Base-by-base conservation (phyloP, 495 filamentous ascomycete species). In the Saxophila tyrrhenica region DNA sequence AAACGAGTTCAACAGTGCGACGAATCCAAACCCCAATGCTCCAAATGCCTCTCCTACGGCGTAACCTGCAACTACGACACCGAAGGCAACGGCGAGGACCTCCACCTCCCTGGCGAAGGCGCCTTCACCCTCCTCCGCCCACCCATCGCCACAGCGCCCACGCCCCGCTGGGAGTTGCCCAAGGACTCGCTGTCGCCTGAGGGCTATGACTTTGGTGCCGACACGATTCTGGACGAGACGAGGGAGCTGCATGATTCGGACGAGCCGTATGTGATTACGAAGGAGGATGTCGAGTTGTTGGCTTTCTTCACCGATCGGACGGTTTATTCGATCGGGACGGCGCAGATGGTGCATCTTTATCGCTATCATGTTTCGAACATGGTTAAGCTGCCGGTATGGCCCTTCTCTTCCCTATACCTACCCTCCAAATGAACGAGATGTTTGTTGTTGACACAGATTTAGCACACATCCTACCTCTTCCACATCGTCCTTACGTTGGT, bases 51-150 rank as follows among this genome's bases (percentile, higher is more conserved):
- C 11, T 39, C 61, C 2, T 77, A 68, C 51, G 67, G 72, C 16
- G 70, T 74, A 2, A 53, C 62, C 11, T 77, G 73, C 62, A 68
- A 64, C 56, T 77, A 71, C 55, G 64, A 65, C 46, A 54, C 52
- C 50, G 42, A 46, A 7, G 39, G 54, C 21, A 21, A 64, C 1
- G 23, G 22, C 21, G 60, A 70, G n/a, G 60, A 70, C n/a, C 62
- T 73, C 3, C 68, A 73, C 45, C 61, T 67, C 11, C 42, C 62
- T 2, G 55, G 62, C 19, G 60, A 66, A 24, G 64, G 61, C 2
- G 55, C 63, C n/a, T 66, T 68, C 39, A 60, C 52, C 29, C 39
- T 49, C 32, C 19, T 10, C 21, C n/a, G 0, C 22, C 3, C 39
- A 39, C 29, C 50, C 55, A 46, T 15, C 48, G 16, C 10, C 47